Percentiles rank a stretch among this genome's conserved stretches.
phyloP scores from a whole-genome alignment of 345 rosid species.

The Citrus inodora region DNA sequence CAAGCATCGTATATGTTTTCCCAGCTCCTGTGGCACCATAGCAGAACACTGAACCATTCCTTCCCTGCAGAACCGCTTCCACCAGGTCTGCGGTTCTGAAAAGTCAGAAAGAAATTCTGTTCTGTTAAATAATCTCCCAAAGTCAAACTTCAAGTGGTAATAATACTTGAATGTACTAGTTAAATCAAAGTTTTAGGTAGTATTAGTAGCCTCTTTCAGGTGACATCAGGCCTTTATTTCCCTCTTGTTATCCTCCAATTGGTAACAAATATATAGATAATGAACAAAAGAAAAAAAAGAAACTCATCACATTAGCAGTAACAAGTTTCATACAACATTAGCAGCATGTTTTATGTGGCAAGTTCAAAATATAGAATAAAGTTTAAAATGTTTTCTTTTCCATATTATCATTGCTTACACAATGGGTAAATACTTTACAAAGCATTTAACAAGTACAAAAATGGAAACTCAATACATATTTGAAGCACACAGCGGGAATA shows the following conservation, averaged over 20 bases:
- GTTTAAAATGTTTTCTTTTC: background rate
- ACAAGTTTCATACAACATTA: background rate
- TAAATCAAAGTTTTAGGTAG: background rate
- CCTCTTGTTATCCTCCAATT: background rate
- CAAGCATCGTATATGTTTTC: constrained; percentile 92
- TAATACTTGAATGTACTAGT: background rate
- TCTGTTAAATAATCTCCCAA: background rate
- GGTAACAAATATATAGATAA: background rate
- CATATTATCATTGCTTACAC: constrained; percentile 3
- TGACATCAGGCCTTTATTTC: background rate
- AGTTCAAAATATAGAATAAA: background rate
- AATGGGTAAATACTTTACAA: background rate
- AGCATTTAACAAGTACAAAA: background rate
- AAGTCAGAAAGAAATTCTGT: background rate
- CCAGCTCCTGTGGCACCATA: constrained; percentile 99
- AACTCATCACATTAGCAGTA: background rate
- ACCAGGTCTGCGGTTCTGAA: constrained; percentile 88
- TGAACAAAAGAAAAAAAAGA: background rate
- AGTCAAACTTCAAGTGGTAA: background rate
- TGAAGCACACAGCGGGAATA: background rate
- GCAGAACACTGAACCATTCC: constrained; percentile 97
- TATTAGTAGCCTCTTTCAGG: background rate
- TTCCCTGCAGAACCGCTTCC: constrained; percentile 85
- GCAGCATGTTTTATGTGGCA: background rate
- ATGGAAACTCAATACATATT: background rate